These are phyloP conservation scores for Albophoma yamanashiensis DNA, from an alignment of 2,329 filamentous ascomycete genomes.

Conservation along the genomic window DNA sequence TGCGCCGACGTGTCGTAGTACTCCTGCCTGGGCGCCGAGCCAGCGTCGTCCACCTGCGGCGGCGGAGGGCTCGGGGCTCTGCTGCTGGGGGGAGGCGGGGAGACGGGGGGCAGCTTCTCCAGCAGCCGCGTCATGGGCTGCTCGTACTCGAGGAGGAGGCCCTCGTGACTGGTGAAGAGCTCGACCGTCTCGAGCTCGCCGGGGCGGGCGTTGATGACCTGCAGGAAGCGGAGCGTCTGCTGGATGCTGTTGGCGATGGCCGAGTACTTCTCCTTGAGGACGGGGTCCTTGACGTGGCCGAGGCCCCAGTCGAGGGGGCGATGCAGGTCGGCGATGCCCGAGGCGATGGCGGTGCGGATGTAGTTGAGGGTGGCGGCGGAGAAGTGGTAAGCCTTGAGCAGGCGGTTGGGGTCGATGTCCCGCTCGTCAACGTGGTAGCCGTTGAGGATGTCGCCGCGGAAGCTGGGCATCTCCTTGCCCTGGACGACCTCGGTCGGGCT, in stretches of 20 bases:
- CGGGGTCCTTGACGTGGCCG: constrained; percentile 77
- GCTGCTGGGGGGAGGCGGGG: constrained; percentile 3
- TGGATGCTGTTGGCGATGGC: constrained; percentile 76
- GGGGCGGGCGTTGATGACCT: constrained; percentile 78
- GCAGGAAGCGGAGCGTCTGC: constrained; percentile 88
- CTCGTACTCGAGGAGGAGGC: constrained; percentile 88
- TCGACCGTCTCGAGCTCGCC: constrained; percentile 85
- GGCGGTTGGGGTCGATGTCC: constrained; percentile 67
- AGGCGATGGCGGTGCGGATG: constrained; percentile 70
- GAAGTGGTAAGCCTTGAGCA: constrained; percentile 89
- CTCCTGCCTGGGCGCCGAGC: constrained; percentile 32
- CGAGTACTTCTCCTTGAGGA: constrained; percentile 77
- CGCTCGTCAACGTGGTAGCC: constrained; percentile 70
- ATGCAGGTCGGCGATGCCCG: constrained; percentile 88
- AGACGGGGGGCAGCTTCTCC: constrained; percentile 42
- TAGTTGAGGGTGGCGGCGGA: constrained; percentile 94
- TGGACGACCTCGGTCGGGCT: constrained; percentile 76
- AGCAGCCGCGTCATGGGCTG: constrained; percentile 72
- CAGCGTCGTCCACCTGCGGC: constrained; percentile 12
- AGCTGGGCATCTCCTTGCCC: constrained; percentile 74
- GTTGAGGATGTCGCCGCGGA: constrained; percentile 93
- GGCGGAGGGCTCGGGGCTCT: constrained; percentile 32
- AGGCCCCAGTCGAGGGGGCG: constrained; percentile 91
- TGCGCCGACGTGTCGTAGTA: constrained; percentile 95
- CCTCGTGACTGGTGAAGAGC: constrained; percentile 92